These are phyloP conservation scores for Diutina sp. DNA, from an alignment of 1,139 yeast genomes.

Conservation along the genomic window DNA sequence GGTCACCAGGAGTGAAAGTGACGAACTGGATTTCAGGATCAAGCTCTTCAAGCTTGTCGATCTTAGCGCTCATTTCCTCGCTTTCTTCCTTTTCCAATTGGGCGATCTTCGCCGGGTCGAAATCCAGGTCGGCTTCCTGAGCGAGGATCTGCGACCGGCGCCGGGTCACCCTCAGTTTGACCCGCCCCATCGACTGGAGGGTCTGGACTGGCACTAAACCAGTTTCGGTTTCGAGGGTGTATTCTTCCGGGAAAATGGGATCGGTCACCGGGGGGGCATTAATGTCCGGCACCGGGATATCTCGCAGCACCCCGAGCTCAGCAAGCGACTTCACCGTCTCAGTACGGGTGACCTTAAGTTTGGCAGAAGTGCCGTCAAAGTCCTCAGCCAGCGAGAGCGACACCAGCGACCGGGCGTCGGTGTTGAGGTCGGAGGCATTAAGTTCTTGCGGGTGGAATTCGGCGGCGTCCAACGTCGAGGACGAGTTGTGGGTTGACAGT, in stretches of 20 bases:
- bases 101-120: background rate
- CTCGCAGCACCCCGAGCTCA: slow-evolving; percentile 44
- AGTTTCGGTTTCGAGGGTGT: slow-evolving; percentile 72
- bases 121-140: slow-evolving; percentile 6
- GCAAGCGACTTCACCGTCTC: slow-evolving; percentile 62
- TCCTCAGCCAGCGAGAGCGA: background rate
- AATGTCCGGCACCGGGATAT: slow-evolving; percentile 39
- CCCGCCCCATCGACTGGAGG: slow-evolving; percentile 54
- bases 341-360: slow-evolving; percentile 17
- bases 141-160: background rate
- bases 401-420: background rate
- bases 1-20: slow-evolving; percentile 64
- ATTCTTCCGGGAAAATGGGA: slow-evolving; percentile 85
- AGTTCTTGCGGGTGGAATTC: background rate
- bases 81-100: background rate
- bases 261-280: slow-evolving; percentile 49
- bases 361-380: background rate
- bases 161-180: slow-evolving; percentile 15
- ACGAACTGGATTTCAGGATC: slow-evolving; percentile 72
- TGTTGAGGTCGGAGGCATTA: background rate
- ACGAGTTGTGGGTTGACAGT: background rate
- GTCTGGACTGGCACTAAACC: slow-evolving; percentile 77
- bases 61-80: background rate
- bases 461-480: background rate
- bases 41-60: slow-evolving; percentile 12